Evolutionary conservation across 495 filamentous ascomycete species (phyloP).

Genomic region (Venustampulla echinocandica): DNA sequence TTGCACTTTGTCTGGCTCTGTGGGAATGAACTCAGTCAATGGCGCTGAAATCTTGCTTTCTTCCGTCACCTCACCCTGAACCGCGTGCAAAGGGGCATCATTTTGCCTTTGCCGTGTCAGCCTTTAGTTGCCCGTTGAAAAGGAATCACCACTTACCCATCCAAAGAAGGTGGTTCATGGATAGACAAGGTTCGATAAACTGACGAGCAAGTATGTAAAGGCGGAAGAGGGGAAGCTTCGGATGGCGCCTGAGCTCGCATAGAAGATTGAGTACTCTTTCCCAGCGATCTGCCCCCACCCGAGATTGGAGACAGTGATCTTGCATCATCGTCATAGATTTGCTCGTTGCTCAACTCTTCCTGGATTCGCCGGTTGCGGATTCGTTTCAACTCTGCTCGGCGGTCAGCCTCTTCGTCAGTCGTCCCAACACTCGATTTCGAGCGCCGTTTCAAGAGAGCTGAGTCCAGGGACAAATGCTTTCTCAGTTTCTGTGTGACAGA

Average conservation of each 20-base stretch:
- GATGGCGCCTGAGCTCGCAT: constrained; percentile 8
- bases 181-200: constrained; percentile 2
- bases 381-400: constrained; percentile 41
- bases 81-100: background rate
- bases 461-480: constrained; percentile 39
- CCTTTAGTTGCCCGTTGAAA: background rate
- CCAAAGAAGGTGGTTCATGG: constrained; percentile 1
- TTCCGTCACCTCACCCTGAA: background rate
- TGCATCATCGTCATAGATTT: constrained; percentile 23
- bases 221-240: constrained; percentile 1
- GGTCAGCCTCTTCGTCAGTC: constrained; percentile 39
- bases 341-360: constrained; percentile 37
- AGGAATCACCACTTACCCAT: background rate
- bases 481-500: constrained; percentile 27
- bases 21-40: background rate
- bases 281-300: background rate
- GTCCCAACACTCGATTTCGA: constrained; percentile 33
- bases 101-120: constrained; percentile 7
- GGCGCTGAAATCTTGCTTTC: background rate
- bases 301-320: constrained; percentile 16
- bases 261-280: background rate
- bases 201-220: background rate
- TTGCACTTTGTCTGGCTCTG: background rate
- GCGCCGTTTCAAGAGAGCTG: constrained; percentile 27
- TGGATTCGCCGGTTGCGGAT: constrained; percentile 43